These are phyloP conservation scores for Nemania sp. DNA, from an alignment of 2,329 filamentous ascomycete genomes.

Conservation along the genomic window DNA sequence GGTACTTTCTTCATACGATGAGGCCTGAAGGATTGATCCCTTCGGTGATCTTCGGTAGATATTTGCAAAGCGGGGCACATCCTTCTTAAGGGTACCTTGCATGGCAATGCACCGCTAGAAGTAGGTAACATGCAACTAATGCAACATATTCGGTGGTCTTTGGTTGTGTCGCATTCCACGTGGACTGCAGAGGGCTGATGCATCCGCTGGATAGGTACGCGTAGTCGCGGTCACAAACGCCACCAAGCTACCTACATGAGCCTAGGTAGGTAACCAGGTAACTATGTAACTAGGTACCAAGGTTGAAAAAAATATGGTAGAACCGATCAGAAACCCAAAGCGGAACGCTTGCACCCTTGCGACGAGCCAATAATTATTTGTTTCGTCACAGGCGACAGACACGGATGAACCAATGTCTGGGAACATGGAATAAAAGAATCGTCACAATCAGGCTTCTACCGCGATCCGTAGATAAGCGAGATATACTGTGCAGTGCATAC, in stretches of 20 bases:
- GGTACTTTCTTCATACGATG: background rate
- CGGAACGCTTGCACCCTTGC: background rate
- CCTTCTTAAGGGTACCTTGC: constrained; percentile 13
- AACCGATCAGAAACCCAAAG: background rate
- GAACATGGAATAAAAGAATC: background rate
- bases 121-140: background rate
- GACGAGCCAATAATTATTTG: background rate
- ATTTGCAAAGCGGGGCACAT: constrained; percentile 4
- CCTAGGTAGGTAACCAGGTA: too few relatives aligned
- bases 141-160: background rate
- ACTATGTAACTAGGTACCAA: background rate
- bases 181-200: constrained; percentile 2
- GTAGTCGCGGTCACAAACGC: background rate
- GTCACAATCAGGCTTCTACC: too few relatives aligned
- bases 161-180: constrained; percentile 16
- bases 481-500: background rate
- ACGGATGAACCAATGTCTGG: background rate
- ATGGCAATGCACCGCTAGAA: constrained; percentile 1
- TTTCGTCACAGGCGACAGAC: background rate
- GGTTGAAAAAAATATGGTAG: background rate
- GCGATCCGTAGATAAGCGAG: background rate
- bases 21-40: constrained; percentile 3
- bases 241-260: too few relatives aligned
- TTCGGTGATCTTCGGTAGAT: constrained; percentile 5
- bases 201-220: background rate